phyloP scores from a whole-genome alignment of 805 yeast species.

The Ogataea degrootiae region DNA sequence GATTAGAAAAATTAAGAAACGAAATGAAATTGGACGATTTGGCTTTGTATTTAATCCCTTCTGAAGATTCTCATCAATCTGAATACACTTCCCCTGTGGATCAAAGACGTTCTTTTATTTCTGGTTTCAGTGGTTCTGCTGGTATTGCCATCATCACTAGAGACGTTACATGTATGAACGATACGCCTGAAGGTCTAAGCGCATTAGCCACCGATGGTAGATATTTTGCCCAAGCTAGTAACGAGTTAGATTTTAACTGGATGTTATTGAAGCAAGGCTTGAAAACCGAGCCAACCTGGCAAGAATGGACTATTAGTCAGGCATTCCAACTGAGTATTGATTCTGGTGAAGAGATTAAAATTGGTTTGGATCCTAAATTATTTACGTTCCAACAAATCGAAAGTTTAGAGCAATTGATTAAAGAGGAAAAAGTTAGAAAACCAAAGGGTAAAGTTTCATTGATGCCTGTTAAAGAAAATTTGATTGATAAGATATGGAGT shows the following conservation, averaged over 20 bases:
- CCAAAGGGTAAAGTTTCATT: conserved; percentile 35
- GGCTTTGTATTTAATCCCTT: conserved; percentile 62
- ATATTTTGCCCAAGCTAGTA: conserved; percentile 53
- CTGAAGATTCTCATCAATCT: conserved; percentile 63
- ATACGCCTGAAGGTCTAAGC: conserved; percentile 49
- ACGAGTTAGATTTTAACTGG: conserved; percentile 62
- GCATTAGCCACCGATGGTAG: conserved; percentile 59
- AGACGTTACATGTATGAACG: conserved; percentile 46
- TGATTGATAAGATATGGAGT: conserved; percentile 47
- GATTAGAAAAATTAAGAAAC: conserved; percentile 56
- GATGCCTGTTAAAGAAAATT: conserved; percentile 42
- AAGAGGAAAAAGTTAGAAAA: conserved; percentile 21
- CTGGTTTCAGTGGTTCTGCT: conserved; percentile 59
- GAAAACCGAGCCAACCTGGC: conserved; percentile 49
- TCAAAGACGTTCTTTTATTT: conserved; percentile 51
- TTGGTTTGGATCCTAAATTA: conserved; percentile 47
- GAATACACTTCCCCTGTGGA: conserved; percentile 53
- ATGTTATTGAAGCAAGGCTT: conserved; percentile 48
- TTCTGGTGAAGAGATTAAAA: conserved; percentile 31
- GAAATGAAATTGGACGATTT: conserved; percentile 56
- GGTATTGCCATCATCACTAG: conserved; percentile 57
- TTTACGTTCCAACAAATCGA: conserved; percentile 34
- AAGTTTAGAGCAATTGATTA: conserved; percentile 30
- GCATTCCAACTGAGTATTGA: conserved; percentile 47
- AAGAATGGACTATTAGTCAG: conserved; percentile 50